phyloP scores from a whole-genome alignment of 2,329 filamentous ascomycete species.

The Scorias spongiosa region DNA sequence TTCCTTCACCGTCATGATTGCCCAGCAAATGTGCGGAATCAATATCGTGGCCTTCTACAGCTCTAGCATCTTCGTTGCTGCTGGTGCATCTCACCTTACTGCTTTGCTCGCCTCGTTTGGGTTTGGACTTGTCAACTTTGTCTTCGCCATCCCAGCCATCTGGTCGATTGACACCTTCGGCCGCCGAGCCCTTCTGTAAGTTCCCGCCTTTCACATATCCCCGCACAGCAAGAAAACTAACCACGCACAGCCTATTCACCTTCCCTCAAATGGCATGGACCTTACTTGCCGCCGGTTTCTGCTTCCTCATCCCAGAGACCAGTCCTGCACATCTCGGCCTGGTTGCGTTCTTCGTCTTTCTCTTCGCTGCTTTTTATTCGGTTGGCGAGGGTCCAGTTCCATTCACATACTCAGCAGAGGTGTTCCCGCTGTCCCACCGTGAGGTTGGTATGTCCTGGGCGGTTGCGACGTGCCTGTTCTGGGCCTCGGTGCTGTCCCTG shows the following conservation, averaged over 20 bases:
- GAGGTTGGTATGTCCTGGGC: conserved; percentile 58
- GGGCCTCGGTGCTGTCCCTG: conserved; percentile 44
- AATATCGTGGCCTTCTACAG: conserved; percentile 15
- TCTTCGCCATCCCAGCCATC: conserved; percentile 43
- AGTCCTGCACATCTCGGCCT: conserved; percentile 30
- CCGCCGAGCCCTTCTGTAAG: conserved; percentile 30
- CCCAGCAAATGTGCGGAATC: conserved; percentile 45
- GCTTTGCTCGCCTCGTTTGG: conserved; percentile 41
- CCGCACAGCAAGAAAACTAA: not conserved
- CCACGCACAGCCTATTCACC: conserved; percentile 26
- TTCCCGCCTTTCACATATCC: not conserved
- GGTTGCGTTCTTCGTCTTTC: conserved; percentile 42
- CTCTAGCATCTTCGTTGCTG: conserved; percentile 14
- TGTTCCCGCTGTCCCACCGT: conserved; percentile 54
- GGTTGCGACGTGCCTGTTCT: conserved; percentile 48
- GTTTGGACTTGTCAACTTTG: conserved; percentile 43
- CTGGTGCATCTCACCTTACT: conserved; percentile 26
- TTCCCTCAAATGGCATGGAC: conserved; percentile 37
- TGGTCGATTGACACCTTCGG: conserved; percentile 45
- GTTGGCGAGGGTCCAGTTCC: conserved; percentile 41
- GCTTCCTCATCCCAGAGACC: conserved; percentile 33
- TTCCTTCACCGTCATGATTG: conserved; percentile 64
- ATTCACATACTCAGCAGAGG: conserved; percentile 53
- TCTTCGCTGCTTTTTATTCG: conserved; percentile 31
- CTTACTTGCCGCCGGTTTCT: conserved; percentile 33